Percentiles rank a stretch among this genome's conserved stretches.
Conservation (phyloP, 306 rosid genomes). For the Vicia sativa region DNA sequence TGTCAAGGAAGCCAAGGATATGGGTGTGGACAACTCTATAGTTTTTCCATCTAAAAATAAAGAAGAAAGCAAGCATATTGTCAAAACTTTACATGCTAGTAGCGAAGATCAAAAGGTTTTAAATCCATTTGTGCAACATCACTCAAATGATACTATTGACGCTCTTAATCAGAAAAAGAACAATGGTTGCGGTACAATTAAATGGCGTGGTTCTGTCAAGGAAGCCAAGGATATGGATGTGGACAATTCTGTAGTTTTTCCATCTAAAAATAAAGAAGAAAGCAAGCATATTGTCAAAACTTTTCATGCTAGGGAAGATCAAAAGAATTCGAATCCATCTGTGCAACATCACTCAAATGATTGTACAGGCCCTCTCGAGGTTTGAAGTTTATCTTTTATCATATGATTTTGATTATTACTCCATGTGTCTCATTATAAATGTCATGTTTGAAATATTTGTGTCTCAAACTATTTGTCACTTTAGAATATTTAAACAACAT, state of each 20-base stretch:
- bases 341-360: slow-evolving; percentile 38
- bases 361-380: slow-evolving; percentile 45
- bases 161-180: slow-evolving; percentile 42
- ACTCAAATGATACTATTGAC: slow-evolving; percentile 27
- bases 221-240: slow-evolving; percentile 38
- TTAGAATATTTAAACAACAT: too few relatives aligned
- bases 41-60: slow-evolving; percentile 37
- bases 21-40: slow-evolving; percentile 41
- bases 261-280: slow-evolving; percentile 39
- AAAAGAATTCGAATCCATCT: slow-evolving; percentile 32
- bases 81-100: too few relatives aligned
- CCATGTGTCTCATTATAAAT: too few relatives aligned
- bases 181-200: slow-evolving; percentile 17
- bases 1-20: slow-evolving; percentile 33
- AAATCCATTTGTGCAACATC: too few relatives aligned
- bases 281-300: slow-evolving; percentile 33
- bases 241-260: slow-evolving; percentile 41
- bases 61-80: slow-evolving; percentile 9
- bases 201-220: slow-evolving; percentile 26
- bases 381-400: slow-evolving; percentile 36
- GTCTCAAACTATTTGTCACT: too few relatives aligned
- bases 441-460: too few relatives aligned
- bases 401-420: slow-evolving; percentile 8
- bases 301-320: slow-evolving; percentile 39
- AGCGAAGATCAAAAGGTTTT: too few relatives aligned